Evolutionary conservation across 257 asterid species (phyloP).

Genomic region (Solanum rostratum): DNA sequence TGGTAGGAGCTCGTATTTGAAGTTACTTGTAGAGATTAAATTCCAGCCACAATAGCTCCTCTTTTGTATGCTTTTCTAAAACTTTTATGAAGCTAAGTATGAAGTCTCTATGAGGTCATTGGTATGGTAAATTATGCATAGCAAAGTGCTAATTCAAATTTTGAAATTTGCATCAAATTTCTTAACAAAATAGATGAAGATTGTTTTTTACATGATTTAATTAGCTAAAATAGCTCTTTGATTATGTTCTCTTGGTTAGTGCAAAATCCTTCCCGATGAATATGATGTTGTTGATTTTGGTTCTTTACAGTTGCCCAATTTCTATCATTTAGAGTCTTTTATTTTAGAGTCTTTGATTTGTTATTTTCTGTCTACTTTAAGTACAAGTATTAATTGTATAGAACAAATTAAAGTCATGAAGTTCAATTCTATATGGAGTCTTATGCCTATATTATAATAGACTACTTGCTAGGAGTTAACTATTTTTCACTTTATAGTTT

Average conservation of each 20-base stretch:
- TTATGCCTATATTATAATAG: too few relatives aligned
- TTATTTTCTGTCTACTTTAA: too few relatives aligned
- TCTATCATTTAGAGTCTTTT: too few relatives aligned
- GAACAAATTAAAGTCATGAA: too few relatives aligned
- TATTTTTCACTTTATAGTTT: too few relatives aligned
- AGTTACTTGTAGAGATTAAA: background rate
- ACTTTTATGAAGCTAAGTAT: background rate
- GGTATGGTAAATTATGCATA: background rate
- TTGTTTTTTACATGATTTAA: background rate
- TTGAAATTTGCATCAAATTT: background rate
- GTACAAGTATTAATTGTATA: too few relatives aligned
- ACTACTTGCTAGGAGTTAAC: too few relatives aligned
- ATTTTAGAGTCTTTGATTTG: too few relatives aligned
- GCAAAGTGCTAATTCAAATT: background rate
- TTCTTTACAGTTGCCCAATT: background rate
- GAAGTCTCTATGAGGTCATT: background rate
- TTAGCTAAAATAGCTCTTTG: background rate
- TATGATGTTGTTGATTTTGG: conserved; percentile 28
- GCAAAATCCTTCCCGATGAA: conserved; percentile 19
- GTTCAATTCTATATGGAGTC: too few relatives aligned
- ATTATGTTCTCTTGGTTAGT: background rate
- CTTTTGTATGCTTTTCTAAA: background rate
- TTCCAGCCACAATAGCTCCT: background rate
- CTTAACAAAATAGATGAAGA: background rate
- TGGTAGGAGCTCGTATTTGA: background rate